Percentiles rank a stretch among this genome's conserved stretches.
These are phyloP conservation scores for Agroathelia rolfsii DNA, from an alignment of 1,284 basidiomycete species.

Conservation along the genomic window DNA sequence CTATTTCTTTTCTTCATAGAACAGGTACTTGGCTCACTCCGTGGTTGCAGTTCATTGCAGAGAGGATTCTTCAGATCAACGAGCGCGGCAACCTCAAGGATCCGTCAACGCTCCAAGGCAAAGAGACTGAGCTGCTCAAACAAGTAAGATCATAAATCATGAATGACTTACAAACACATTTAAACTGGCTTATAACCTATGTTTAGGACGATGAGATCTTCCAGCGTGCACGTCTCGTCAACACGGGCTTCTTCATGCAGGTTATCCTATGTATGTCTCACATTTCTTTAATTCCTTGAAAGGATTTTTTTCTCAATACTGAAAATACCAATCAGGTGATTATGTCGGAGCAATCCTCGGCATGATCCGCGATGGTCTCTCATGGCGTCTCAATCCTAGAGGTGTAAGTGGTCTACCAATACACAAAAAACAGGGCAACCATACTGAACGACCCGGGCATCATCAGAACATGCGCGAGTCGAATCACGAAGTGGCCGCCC, in stretches of 20 bases:
- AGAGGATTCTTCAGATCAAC: slow-evolving; percentile 61
- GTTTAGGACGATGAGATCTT: slow-evolving; percentile 70
- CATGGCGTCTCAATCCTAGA: slow-evolving; percentile 56
- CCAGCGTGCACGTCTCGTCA: slow-evolving; percentile 64
- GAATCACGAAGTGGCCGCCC: slow-evolving; percentile 38
- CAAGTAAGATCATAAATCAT: no score
- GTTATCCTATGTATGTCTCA: slow-evolving; percentile 42
- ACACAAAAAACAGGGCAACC: no score
- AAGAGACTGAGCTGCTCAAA: slow-evolving; percentile 19
- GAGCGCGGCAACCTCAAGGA: slow-evolving; percentile 39
- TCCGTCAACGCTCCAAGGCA: slow-evolving; percentile 22
- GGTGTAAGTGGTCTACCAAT: slow-evolving; percentile 28
- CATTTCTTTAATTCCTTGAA: no score
- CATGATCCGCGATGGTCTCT: slow-evolving; percentile 45
- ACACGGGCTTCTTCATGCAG: slow-evolving; percentile 66
- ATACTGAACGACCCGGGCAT: no score
- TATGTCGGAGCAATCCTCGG: slow-evolving; percentile 67
- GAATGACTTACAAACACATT: no score
- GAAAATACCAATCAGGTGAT: no score
- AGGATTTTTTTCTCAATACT: slow-evolving; percentile 10
- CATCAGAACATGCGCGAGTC: slow-evolving; percentile 34
- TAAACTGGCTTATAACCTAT: no score
- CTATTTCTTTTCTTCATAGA: slow-evolving; percentile 7
- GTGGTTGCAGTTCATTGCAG: slow-evolving; percentile 56
- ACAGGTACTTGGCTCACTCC: slow-evolving; percentile 7